These are phyloP conservation scores for Bruguiera parviflora DNA, from an alignment of 345 rosid species.

Conservation along the genomic window DNA sequence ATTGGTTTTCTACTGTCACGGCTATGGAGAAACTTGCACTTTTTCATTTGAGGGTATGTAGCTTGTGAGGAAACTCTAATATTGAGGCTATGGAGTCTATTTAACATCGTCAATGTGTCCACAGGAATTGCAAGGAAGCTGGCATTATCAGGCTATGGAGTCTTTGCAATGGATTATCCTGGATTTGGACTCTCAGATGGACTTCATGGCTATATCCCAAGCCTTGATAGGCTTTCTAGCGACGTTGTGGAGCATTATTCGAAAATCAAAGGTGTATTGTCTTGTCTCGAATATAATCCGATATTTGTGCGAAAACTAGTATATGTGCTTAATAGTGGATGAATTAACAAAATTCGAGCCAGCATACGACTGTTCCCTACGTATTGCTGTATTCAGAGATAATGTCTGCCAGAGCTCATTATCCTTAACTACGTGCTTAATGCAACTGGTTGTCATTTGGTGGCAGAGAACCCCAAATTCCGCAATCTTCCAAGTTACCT, in stretches of 20 bases:
- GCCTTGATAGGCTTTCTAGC: slow-evolving; percentile 68
- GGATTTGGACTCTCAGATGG: slow-evolving; percentile 97
- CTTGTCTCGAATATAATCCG: too few relatives aligned
- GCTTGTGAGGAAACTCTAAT: background rate
- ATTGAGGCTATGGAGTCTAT: background rate
- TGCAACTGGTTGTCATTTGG: background rate
- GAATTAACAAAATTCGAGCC: too few relatives aligned
- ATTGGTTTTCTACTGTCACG: slow-evolving; percentile 27
- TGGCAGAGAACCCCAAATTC: slow-evolving; percentile 40
- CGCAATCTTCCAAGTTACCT: slow-evolving; percentile 59
- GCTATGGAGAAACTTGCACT: slow-evolving; percentile 31
- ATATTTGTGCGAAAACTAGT: too few relatives aligned
- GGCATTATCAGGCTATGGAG: slow-evolving; percentile 76
- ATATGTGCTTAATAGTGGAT: too few relatives aligned
- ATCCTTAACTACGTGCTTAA: too few relatives aligned
- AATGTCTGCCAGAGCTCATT: too few relatives aligned
- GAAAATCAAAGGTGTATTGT: slow-evolving; percentile 62
- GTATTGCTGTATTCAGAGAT: too few relatives aligned
- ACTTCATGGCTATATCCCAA: slow-evolving; percentile 80
- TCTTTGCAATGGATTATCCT: slow-evolving; percentile 93
- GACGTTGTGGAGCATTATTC: slow-evolving; percentile 85
- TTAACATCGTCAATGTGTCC: too few relatives aligned
- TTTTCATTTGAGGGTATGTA: slow-evolving; percentile 22
- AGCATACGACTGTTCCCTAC: too few relatives aligned
- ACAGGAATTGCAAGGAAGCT: slow-evolving; percentile 91